A percentile compares a stretch with the other conserved stretches of the same genome.
Evolutionary conservation across 2,329 filamentous ascomycete species (phyloP).

Genomic region (Bipolaris cookei): DNA sequence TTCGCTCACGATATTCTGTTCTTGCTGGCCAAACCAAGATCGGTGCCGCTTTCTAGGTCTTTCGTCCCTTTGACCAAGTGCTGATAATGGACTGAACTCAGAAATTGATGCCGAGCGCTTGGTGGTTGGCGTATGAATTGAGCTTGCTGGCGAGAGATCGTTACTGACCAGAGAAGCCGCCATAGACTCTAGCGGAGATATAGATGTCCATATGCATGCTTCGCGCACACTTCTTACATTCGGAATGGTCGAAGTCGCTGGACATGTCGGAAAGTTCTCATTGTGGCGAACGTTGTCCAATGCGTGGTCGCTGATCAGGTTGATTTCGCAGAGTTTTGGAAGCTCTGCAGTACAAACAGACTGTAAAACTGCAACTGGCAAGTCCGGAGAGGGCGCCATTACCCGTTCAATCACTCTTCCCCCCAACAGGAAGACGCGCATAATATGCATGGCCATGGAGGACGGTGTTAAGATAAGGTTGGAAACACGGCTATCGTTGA

Average conservation of each 20-base stretch:
- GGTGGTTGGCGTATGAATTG: not conserved
- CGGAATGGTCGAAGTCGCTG: not conserved
- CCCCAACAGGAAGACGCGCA: slow-evolving; percentile 8
- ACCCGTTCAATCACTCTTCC: too few relatives aligned
- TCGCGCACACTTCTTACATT: not conserved
- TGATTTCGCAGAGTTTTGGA: not conserved
- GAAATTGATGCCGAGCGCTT: not conserved
- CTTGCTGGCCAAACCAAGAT: too few relatives aligned
- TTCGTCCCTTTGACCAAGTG: too few relatives aligned
- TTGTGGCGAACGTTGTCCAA: not conserved
- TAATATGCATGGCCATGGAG: slow-evolving; percentile 5
- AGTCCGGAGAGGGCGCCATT: not conserved
- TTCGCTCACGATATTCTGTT: too few relatives aligned
- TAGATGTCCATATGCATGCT: not conserved
- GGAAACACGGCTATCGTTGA: not conserved
- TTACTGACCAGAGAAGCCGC: not conserved
- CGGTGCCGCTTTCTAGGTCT: too few relatives aligned
- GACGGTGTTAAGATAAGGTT: not conserved
- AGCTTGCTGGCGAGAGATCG: not conserved
- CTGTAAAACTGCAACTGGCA: not conserved
- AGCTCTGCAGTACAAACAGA: not conserved
- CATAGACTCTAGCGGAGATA: not conserved
- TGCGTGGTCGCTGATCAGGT: not conserved
- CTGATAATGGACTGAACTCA: too few relatives aligned
- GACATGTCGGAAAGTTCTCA: not conserved